Evolutionary conservation across 352 stramenopile genomes (phyloP).

Genomic region (Pythium insidiosum): DNA sequence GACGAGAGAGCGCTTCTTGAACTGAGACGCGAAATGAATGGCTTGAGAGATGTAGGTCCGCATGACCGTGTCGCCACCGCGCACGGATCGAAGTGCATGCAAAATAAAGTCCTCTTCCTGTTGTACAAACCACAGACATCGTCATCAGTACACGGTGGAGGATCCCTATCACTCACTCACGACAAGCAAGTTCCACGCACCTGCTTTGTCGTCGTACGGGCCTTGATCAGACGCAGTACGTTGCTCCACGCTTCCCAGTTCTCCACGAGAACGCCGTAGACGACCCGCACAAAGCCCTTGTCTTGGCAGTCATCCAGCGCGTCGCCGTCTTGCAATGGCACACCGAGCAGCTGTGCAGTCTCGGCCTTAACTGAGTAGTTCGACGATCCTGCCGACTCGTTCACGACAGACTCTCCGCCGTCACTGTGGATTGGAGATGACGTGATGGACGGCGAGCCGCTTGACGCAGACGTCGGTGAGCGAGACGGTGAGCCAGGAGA

Average conservation of each 20-base stretch:
- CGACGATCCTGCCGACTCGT: slow-evolving; percentile 45
- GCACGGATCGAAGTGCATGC: slow-evolving; percentile 60
- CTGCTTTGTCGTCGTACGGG: slow-evolving; percentile 59
- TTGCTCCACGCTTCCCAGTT: slow-evolving; percentile 83
- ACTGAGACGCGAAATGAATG: slow-evolving; percentile 48
- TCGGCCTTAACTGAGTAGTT: slow-evolving; percentile 81
- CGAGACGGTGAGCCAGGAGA: slow-evolving; percentile 64
- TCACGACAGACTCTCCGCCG: slow-evolving; percentile 45
- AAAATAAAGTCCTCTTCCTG: slow-evolving; percentile 80
- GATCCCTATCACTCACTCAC: too few relatives aligned
- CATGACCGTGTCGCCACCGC: slow-evolving; percentile 43
- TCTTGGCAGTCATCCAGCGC: slow-evolving; percentile 37
- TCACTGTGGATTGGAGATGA: slow-evolving; percentile 62
- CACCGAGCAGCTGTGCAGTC: slow-evolving; percentile 65
- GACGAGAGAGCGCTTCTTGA: slow-evolving; percentile 59
- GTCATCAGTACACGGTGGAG: too few relatives aligned
- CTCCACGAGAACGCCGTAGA: slow-evolving; percentile 75
- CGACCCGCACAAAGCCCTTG: slow-evolving; percentile 50
- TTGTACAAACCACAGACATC: not conserved
- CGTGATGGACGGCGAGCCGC: slow-evolving; percentile 31
- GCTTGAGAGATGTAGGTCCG: slow-evolving; percentile 71
- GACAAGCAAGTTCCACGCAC: slow-evolving; percentile 11
- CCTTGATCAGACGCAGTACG: slow-evolving; percentile 75
- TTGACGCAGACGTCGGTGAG: slow-evolving; percentile 47
- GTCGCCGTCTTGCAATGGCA: slow-evolving; percentile 59